A percentile compares a stretch with the other conserved stretches of the same genome.
Conservation (phyloP, 1,139 yeast species). For the Geotrichum reessii region DNA sequence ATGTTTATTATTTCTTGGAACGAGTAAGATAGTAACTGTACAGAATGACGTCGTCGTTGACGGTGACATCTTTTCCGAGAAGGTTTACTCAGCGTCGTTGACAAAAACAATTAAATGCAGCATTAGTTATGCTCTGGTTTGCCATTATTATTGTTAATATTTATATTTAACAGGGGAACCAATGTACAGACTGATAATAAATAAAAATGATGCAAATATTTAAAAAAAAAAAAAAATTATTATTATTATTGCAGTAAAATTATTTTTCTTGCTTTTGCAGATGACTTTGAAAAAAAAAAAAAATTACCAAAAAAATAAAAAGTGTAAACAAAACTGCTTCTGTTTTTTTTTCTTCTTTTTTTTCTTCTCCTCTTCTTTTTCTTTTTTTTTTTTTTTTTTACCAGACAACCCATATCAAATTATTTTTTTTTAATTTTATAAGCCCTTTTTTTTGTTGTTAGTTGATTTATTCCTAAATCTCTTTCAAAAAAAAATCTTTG, state of each 20-base stretch:
- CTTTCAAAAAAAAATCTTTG: not conserved
- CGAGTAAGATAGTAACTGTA: constrained; percentile 31
- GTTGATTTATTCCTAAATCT: not conserved
- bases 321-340: not conserved
- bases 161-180: not conserved
- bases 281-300: not conserved
- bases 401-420: not conserved
- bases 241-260: too few species aligned
- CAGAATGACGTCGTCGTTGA: not conserved
- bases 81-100: not conserved
- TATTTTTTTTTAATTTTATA: not conserved
- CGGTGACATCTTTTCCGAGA: not conserved
- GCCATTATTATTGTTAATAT: too few species aligned
- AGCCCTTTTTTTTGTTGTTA: not conserved
- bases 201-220: not conserved
- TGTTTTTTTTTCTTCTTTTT: not conserved
- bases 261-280: not conserved
- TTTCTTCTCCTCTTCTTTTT: not conserved
- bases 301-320: not conserved
- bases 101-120: not conserved
- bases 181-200: not conserved
- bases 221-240: not conserved
- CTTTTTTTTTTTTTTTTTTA: not conserved
- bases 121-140: not conserved
- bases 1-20: constrained; percentile 51